Evolutionary conservation across 2,329 filamentous ascomycete species (phyloP), one percentile per base, ranked within the genome.

Genomic region (Trichoderma aggressivum): DNA sequence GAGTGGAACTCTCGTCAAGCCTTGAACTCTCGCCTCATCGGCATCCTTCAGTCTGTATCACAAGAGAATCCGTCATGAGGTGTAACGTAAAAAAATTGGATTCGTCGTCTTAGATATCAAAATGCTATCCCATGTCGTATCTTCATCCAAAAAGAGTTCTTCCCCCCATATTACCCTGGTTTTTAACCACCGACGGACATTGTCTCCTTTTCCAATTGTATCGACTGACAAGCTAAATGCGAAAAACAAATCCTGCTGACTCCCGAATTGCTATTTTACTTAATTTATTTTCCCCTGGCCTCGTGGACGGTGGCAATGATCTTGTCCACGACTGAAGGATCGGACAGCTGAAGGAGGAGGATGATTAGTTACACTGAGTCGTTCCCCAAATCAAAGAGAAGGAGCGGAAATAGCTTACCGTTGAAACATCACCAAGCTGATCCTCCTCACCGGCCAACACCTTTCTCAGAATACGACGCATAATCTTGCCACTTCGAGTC

Each of bases 401-500:
- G 6, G 28, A 8, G 11, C 7, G n/a, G 7, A 21, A 72, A 85
- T 36, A 5, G 34, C 92, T 85, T 86, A 97, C 93, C 75, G 96
- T 98, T 24, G 92, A 93, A 43, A 87, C 97, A 79, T 99, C 96
- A 77, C 96, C 96, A 68, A 99, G 86, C 83, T 97, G 94, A 81
- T 99, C 96, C 83, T 98, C 95, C 86, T 99, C 96, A 43, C 95
- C 95, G 18, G 94, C 94, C 76, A 99, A 84, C 79, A 99, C 97
- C 93, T 99, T 99, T 78, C 96, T 89, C 85, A 99, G 84, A 79
- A 99, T 97, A 74, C 96, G 91, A 74, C 96, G 89, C 96, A 99
- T 99, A 79, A 99, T 99, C 91, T 99, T 99, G 75, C 96, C 96
- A 76, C 93, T 97, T 76, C 96, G 89, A 47, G 96, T 99, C 90